Evolutionary conservation across 1,284 basidiomycete genomes (phyloP).

Genomic region (Ustilago cynodontis): DNA sequence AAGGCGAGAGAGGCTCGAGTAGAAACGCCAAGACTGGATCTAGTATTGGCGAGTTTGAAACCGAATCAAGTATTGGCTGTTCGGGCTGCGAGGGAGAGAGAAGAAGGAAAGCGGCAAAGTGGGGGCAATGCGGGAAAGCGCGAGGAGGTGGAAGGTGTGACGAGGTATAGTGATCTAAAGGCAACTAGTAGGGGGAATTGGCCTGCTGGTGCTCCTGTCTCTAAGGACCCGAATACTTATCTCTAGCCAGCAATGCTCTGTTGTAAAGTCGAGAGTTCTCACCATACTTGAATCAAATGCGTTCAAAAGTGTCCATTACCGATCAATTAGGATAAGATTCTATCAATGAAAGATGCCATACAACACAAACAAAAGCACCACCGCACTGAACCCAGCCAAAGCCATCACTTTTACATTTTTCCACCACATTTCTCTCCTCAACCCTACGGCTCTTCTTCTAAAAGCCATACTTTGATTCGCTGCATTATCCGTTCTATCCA

Average conservation of each 20-base stretch:
- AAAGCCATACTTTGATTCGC: conserved; percentile 96
- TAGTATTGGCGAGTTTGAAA: conserved; percentile 58
- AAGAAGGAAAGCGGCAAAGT: neutral
- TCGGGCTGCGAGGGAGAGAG: conserved; percentile 3
- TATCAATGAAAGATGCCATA: conserved; percentile 38
- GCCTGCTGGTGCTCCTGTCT: conserved; percentile 45
- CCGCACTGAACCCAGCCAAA: conserved; percentile 78
- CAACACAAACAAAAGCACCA: conserved; percentile 73
- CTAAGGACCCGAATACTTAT: conserved; percentile 14
- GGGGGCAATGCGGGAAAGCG: neutral
- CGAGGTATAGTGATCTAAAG: conserved; percentile 19
- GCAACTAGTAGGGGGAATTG: conserved; percentile 41
- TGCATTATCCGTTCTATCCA: conserved; percentile 97
- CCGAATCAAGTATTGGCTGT: conserved; percentile 53
- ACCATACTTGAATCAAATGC: no score
- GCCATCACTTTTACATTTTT: conserved; percentile 77
- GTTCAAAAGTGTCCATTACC: no score
- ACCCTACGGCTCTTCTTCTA: conserved; percentile 85
- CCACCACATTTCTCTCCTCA: conserved; percentile 97
- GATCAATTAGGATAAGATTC: no score
- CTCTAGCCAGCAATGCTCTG: no score
- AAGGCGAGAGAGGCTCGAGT: conserved; percentile 47
- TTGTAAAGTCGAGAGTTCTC: no score
- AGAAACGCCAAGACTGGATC: conserved; percentile 61
- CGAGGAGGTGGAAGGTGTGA: neutral